Evolutionary conservation across 805 yeast genomes (phyloP), one percentile per base, ranked within the genome.

Genomic region (Candida boidinii): DNA sequence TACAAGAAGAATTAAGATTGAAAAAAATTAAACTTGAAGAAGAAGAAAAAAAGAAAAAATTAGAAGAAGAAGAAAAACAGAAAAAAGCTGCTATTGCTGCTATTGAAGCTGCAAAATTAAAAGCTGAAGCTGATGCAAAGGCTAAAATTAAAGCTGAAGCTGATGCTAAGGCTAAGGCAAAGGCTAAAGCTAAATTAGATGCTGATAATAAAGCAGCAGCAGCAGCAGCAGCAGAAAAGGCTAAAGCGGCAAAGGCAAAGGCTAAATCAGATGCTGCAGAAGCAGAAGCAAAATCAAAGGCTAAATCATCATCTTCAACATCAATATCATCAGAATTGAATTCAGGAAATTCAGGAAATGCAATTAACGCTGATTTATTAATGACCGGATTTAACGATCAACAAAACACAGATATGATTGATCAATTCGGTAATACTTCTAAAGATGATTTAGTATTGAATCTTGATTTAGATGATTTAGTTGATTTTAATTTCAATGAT

Each of bases 11-110:
- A 31, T 32, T 42, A 10, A 35, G 33, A 30, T 16, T 42, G 21
- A 43, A 39, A 37, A 42, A 45, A 22, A 41, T 42, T 28, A 35
- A 39, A 20, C 43, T 48, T 35, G 46, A 41, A 31, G 42, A 43
- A 24, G 44, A 43, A 10, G 28, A 36, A 29, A 35, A 42, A 24
- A 26, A 26, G 29, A 28, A 29, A 21, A 16, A 10, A 23, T 18
- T 17, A 34, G 30, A 34, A 27, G 34, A 18, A 15, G 17, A 19
- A 23, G 22, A 34, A 14, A 21, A 34, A 17, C 24, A 29, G 36
- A 23, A 36, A 23, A 37, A 37, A 17, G 25, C 25, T 14, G 29
- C 24, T 28, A 27, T 21, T 15, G 32, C 29, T 13, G 24, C 36
- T 6, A 17, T 28, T 4, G 34, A 31, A 13, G 16, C 39, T 26